phyloP scores from a whole-genome alignment of 2,329 filamentous ascomycete genomes.

The Trichophyton rubrum region DNA sequence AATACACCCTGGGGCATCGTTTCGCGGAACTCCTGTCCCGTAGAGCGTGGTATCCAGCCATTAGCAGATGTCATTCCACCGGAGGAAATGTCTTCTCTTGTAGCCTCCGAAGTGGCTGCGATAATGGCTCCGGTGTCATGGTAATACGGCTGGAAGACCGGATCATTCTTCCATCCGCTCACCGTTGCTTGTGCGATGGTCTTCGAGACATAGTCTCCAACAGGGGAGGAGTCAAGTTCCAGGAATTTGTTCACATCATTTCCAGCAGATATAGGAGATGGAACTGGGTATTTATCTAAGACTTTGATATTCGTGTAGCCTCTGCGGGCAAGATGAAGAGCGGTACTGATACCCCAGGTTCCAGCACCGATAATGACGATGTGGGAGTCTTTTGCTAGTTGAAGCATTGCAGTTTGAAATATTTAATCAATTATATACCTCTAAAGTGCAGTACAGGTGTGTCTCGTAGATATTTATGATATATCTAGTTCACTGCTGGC shows the following conservation, averaged over 20 bases:
- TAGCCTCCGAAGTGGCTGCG: background rate
- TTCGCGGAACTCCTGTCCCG: background rate
- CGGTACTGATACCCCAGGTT: conserved; percentile 34
- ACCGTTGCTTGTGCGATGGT: background rate
- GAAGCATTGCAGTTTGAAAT: background rate
- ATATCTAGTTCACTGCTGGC: background rate
- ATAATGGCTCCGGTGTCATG: background rate
- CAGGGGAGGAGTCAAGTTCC: background rate
- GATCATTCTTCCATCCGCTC: background rate
- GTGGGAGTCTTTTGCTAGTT: conserved; percentile 10
- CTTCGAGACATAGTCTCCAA: background rate
- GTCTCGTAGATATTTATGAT: background rate
- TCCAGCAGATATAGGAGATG: background rate
- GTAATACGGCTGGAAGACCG: background rate
- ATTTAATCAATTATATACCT: background rate
- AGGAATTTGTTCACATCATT: background rate
- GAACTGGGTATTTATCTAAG: conserved; percentile 35
- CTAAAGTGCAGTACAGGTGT: too few relatives aligned
- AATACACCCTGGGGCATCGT: background rate
- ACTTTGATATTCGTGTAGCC: conserved; percentile 39
- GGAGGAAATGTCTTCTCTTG: background rate
- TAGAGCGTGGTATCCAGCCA: background rate
- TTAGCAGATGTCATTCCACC: background rate
- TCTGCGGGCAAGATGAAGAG: conserved; percentile 32
- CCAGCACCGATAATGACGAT: conserved; percentile 34